phyloP scores from a whole-genome alignment of 2,329 filamentous ascomycete genomes.

The Verticillium isaacii region DNA sequence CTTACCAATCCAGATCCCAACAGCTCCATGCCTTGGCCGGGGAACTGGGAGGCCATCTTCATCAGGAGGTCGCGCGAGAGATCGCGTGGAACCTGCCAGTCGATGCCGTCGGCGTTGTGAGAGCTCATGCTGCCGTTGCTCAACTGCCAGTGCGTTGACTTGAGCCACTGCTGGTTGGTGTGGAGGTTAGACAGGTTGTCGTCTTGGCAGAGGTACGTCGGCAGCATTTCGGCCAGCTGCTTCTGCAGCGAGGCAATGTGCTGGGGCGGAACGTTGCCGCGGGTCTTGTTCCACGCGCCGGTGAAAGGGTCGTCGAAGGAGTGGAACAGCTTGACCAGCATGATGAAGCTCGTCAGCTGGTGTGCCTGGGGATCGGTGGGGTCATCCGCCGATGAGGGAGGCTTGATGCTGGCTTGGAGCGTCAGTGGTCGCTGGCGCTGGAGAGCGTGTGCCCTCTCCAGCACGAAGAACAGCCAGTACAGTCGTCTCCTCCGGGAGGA shows the following conservation, averaged over 20 bases:
- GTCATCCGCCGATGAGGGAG: constrained; percentile 59
- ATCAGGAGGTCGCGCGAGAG: constrained; percentile 59
- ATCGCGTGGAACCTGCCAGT: constrained; percentile 59
- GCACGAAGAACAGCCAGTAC: constrained; percentile 69
- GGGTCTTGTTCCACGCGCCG: constrained; percentile 62
- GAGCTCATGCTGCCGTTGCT: constrained; percentile 47
- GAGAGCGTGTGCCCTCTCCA: constrained; percentile 70
- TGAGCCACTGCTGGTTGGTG: constrained; percentile 61
- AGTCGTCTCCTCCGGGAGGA: constrained; percentile 60
- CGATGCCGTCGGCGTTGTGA: constrained; percentile 46
- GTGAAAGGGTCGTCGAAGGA: constrained; percentile 63
- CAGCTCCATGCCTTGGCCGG: constrained; percentile 67
- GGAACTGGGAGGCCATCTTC: constrained; percentile 66
- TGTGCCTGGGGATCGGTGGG: constrained; percentile 48
- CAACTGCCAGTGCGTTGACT: constrained; percentile 60
- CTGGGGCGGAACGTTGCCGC: constrained; percentile 48
- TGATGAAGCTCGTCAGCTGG: constrained; percentile 51
- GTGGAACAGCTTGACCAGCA: constrained; percentile 58
- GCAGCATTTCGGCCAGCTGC: constrained; percentile 52
- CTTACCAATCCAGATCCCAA: constrained; percentile 69
- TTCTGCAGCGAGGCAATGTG: constrained; percentile 57
- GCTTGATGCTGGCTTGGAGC: constrained; percentile 62
- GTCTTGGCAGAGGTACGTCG: constrained; percentile 47
- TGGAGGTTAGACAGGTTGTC: constrained; percentile 50
- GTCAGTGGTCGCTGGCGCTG: constrained; percentile 66